Evolutionary conservation across 1,284 basidiomycete genomes (phyloP), one percentile per base, ranked within the genome.

Genomic region (Inonotus hispidus): DNA sequence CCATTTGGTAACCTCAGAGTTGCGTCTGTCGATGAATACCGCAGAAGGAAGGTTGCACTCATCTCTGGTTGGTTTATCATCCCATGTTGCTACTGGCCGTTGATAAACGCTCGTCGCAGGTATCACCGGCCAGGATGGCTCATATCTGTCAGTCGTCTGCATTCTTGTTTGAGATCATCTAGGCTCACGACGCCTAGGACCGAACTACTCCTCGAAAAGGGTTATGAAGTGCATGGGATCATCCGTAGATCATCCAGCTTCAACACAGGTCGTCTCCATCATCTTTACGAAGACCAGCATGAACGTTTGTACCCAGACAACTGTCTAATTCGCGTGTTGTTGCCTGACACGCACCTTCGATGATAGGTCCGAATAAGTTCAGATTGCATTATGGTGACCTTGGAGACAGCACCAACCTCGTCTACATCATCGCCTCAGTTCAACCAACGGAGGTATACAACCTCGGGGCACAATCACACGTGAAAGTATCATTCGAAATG

Each of bases 401-500:
- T 66, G 87, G 89, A 67, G 94, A 96, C 77, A 92, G 90, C 71
- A 95, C 93, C 68, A 95, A 95, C 72, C 84, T 96, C 63, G 93
- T 95, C 50, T 93, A 93, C 75, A 89, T 96, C 76, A 88, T 96
- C 71, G 90, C 93, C 2, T 85, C 91, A 69, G 92, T 95, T 58
- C 90, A 89, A 70, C 94, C 93, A 0, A 89, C 92, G 23, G 93
- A 96, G 74, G 87, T 96, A 61, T 96, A 95, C 82, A 96, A 96
- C 74, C 87, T 96, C 53, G 93, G 92, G 53, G 94, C 94, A n/a
- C 93, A 96, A 73, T 93, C 90, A 56, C 93, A 96, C 76, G 93
- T 96, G 78, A 96, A 96, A 74, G 93, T 96, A 66, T 95, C 93
- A 32, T 96, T 96, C 74, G 93, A 95, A 75, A 95, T 96, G 92